Evolutionary conservation across 306 rosid species (phyloP).

Genomic region (Prunus salicina): DNA sequence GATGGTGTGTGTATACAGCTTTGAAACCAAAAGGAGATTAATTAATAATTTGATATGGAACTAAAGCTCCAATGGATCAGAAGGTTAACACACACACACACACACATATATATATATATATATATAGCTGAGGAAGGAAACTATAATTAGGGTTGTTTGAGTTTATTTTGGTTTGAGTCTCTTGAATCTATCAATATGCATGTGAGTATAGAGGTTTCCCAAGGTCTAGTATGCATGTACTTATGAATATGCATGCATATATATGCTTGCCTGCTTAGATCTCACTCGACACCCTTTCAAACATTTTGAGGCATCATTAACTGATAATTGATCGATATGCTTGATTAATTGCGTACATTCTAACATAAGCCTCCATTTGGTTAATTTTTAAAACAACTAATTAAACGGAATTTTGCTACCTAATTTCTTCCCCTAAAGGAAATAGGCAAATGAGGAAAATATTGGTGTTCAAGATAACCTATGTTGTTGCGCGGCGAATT

Average conservation of each 20-base stretch:
- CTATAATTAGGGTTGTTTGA: neutral
- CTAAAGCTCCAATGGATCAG: neutral
- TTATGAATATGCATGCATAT: neutral
- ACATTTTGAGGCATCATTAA: neutral
- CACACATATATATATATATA: too few species aligned
- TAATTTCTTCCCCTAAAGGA: too few species aligned
- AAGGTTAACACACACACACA: neutral
- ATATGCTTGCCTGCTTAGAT: neutral
- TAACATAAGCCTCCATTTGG: too few species aligned
- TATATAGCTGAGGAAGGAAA: neutral
- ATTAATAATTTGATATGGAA: neutral
- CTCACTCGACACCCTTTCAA: neutral
- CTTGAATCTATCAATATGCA: conserved; percentile 25
- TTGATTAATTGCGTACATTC: too few species aligned
- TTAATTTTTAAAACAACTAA: too few species aligned
- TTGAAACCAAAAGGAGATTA: too few species aligned
- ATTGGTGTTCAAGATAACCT: too few species aligned
- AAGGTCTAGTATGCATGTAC: conserved; percentile 17
- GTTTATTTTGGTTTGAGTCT: neutral
- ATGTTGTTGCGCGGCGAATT: too few species aligned
- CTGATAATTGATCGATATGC: neutral
- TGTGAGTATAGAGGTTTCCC: conserved; percentile 31
- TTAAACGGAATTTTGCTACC: too few species aligned
- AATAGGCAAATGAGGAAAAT: too few species aligned
- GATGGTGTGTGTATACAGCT: neutral